A percentile compares a stretch with the other conserved stretches of the same genome.
Conservation (phyloP, 305 asterid species). For the Nicotiana rustica region DNA sequence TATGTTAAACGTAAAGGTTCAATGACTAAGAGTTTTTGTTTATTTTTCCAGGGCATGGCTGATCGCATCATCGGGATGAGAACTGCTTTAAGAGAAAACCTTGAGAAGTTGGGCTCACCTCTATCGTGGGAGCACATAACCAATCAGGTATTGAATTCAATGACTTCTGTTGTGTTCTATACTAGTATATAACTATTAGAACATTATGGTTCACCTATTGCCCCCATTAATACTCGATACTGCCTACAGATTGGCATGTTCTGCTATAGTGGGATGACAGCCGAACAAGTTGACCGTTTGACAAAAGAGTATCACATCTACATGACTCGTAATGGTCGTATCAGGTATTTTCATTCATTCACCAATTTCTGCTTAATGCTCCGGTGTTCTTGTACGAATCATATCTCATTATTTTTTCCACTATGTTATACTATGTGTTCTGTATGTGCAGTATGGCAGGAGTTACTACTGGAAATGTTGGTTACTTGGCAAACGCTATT, state of each 20-base stretch:
- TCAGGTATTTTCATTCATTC: conserved; percentile 58
- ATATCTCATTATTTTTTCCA: neutral
- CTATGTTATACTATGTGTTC: neutral
- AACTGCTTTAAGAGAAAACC: conserved; percentile 74
- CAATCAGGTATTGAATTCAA: conserved; percentile 68
- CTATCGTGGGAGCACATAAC: conserved; percentile 96
- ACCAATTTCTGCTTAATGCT: conserved; percentile 7
- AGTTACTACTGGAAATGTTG: conserved; percentile 88
- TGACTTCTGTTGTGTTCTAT: neutral
- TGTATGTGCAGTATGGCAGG: conserved; percentile 87
- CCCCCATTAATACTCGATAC: neutral
- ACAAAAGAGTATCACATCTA: conserved; percentile 87
- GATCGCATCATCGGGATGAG: conserved; percentile 96
- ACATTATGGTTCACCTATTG: neutral
- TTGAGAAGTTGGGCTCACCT: conserved; percentile 88
- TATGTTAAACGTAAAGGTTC: neutral
- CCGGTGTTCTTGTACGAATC: neutral
- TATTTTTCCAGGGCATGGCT: conserved; percentile 82
- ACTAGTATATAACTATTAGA: neutral
- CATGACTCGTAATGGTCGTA: conserved; percentile 97
- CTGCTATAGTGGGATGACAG: conserved; percentile 96
- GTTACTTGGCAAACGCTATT: conserved; percentile 89
- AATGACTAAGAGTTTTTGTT: conserved; percentile 6
- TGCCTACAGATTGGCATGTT: conserved; percentile 91
- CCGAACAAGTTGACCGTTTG: conserved; percentile 95